These are phyloP conservation scores for Ochetophila trinervis DNA, from an alignment of 306 rosid species.

Conservation along the genomic window DNA sequence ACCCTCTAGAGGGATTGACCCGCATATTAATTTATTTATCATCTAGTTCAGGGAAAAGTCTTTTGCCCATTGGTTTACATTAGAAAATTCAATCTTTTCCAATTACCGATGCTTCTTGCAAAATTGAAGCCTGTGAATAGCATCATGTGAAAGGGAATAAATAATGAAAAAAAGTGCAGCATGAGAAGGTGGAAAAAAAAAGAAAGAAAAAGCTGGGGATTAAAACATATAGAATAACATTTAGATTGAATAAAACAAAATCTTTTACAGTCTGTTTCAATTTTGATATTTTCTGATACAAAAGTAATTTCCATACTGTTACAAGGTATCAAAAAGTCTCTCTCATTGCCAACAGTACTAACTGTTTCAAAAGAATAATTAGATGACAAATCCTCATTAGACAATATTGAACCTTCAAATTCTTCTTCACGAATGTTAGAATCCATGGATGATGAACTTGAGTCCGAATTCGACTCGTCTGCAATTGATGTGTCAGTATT, in stretches of 20 bases:
- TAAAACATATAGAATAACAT: background rate
- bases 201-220: background rate
- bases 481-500: slow-evolving; percentile 4
- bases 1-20: no score
- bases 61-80: background rate
- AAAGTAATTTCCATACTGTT: slow-evolving; percentile 11
- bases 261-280: slow-evolving; percentile 11
- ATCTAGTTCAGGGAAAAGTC: no score
- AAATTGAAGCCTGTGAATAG: background rate
- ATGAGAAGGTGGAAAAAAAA: background rate
- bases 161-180: background rate
- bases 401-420: background rate
- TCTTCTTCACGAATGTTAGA: slow-evolving; percentile 9
- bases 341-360: background rate
- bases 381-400: slow-evolving; percentile 25
- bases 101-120: background rate
- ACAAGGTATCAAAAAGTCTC: slow-evolving; percentile 8
- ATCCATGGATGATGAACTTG: background rate
- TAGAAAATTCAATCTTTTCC: background rate
- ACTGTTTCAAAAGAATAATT: slow-evolving; percentile 11
- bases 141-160: background rate
- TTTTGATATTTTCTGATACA: slow-evolving; percentile 16
- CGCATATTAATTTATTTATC: no score
- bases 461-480: slow-evolving; percentile 8
- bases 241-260: slow-evolving; percentile 6